phyloP scores from a whole-genome alignment of 2,329 filamentous ascomycete genomes.

The Plectosphaerella cucumerina region DNA sequence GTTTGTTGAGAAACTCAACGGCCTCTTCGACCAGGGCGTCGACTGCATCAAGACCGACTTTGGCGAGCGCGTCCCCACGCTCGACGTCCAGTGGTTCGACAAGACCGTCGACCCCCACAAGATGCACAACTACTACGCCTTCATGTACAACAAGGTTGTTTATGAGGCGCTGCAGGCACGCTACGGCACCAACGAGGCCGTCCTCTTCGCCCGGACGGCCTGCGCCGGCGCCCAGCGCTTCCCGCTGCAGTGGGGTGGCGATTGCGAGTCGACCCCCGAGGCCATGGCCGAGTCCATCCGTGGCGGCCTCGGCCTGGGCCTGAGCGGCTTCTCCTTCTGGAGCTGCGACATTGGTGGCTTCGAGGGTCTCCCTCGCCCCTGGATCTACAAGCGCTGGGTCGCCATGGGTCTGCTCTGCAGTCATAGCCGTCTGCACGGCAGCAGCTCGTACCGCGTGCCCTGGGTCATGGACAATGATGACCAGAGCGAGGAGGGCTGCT shows the following conservation, averaged over 20 bases:
- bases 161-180: conserved; percentile 59
- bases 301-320: conserved; percentile 58
- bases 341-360: conserved; percentile 69
- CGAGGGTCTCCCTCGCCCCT: conserved; percentile 61
- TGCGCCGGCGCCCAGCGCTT: conserved; percentile 66
- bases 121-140: conserved; percentile 79
- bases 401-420: conserved; percentile 69
- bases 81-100: conserved; percentile 63
- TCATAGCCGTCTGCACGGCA: conserved; percentile 68
- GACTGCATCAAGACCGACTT: conserved; percentile 75
- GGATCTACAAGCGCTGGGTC: conserved; percentile 75
- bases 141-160: conserved; percentile 66
- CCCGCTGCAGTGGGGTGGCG: conserved; percentile 69
- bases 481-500: conserved; percentile 49
- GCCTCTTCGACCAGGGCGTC: conserved; percentile 64
- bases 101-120: conserved; percentile 51
- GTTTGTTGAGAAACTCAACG: conserved; percentile 58
- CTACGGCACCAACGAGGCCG: conserved; percentile 49
- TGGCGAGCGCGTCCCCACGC: conserved; percentile 65
- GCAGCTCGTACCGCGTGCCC: conserved; percentile 67
- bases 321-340: conserved; percentile 66
- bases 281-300: conserved; percentile 69
- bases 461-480: conserved; percentile 68
- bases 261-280: conserved; percentile 70
- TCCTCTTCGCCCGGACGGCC: conserved; percentile 63